Conservation (phyloP, 257 asterid species). For the Haberlea rhodopensis region DNA sequence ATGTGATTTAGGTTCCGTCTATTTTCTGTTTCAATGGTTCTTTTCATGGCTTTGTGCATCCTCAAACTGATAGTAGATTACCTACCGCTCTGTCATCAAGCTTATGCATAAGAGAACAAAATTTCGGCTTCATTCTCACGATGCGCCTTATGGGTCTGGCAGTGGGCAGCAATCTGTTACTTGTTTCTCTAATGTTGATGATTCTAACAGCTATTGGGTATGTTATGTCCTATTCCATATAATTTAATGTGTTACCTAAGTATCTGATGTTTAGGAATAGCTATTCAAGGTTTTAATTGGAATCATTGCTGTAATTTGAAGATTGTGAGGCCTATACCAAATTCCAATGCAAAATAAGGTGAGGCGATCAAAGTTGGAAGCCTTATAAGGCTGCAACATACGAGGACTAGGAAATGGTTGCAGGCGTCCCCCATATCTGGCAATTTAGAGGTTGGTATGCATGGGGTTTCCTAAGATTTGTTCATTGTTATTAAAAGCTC, state of each 20-base stretch:
- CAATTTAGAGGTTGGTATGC: conserved; percentile 76
- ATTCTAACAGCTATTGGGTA: conserved; percentile 96
- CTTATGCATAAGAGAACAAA: conserved; percentile 89
- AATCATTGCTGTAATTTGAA: conserved; percentile 32
- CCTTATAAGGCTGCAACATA: conserved; percentile 73
- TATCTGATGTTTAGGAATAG: background rate
- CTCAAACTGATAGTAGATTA: conserved; percentile 44
- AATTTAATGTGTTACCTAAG: background rate
- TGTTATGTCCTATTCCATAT: conserved; percentile 9
- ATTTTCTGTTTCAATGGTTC: background rate
- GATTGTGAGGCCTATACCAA: conserved; percentile 68
- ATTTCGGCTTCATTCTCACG: conserved; percentile 80
- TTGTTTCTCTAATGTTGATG: conserved; percentile 77
- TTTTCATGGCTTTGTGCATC: conserved; percentile 5
- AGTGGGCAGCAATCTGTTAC: conserved; percentile 95
- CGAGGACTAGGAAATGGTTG: conserved; percentile 89
- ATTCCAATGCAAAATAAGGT: conserved; percentile 78
- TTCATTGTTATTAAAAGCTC: background rate
- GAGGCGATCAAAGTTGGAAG: conserved; percentile 73
- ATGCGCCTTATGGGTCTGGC: conserved; percentile 95
- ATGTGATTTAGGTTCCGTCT: background rate
- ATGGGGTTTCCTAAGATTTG: conserved; percentile 7
- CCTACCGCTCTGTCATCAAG: conserved; percentile 76
- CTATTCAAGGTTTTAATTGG: conserved; percentile 1
- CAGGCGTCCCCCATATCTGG: conserved; percentile 97